Base-by-base conservation (phyloP, 192 early-diverging fungal species). In the Anaeromyces robustus region DNA sequence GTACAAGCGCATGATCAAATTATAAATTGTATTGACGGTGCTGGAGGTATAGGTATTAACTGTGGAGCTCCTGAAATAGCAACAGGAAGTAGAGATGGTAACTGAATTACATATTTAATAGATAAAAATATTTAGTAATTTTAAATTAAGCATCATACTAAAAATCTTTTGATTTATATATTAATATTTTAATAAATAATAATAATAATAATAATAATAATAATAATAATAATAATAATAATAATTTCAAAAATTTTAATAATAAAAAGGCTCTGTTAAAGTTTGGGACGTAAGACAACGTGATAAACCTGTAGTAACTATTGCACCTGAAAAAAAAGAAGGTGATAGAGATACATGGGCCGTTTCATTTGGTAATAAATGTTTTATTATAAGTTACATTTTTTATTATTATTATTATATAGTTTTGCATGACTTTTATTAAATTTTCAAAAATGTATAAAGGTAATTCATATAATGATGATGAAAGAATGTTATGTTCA, bases 341-440 rank as follows among this genome's bases (percentile, higher is more conserved):
- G 80, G 81, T 17, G 83, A 80, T 39, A 84, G 85, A 32, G 93
- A 94, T 81, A 84, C 88, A 12, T 94, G 93, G 93, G 83, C 88
- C 14, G 92, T 94, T 13, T 85, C 91, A 16, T 94, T 93, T 85
- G 93, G 93, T 89, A 84, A n/a, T n/a, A n/a, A n/a, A n/a, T n/a
- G n/a, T n/a, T n/a, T n/a, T n/a, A n/a, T n/a, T n/a, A n/a, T n/a
- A n/a, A n/a, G n/a, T n/a, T n/a, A n/a, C n/a, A n/a, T n/a, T n/a
- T n/a, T n/a, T n/a, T n/a, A n/a, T n/a, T n/a, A n/a, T n/a, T n/a
- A n/a, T n/a, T n/a, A n/a, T n/a, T n/a, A n/a, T n/a, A n/a, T n/a
- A n/a, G n/a, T n/a, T n/a, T n/a, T n/a, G n/a, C n/a, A n/a, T n/a
- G n/a, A n/a, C 13, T 30, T 87, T 29, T 83, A 29, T 84, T 30